Base-by-base conservation (phyloP, 495 filamentous ascomycete genomes). In the Penicillium subrubescens region DNA sequence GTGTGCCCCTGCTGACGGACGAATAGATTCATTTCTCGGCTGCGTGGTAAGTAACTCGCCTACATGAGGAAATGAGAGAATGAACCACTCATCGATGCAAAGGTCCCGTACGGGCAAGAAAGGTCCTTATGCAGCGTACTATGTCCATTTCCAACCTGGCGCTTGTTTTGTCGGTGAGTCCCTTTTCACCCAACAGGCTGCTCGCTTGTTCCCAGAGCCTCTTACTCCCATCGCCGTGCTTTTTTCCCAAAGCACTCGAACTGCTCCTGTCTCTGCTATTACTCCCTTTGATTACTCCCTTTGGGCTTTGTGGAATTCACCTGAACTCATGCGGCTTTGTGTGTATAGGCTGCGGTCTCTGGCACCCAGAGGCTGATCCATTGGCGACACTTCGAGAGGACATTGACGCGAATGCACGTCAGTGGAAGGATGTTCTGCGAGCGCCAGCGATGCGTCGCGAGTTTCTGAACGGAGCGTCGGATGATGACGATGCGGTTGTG, bases 101-200 rank as follows among this genome's bases (percentile, higher is more conserved):
- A 85, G 85, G 86, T 94, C 90, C 52, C 86, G 92, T 15, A 96
- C 92, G 2, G 92, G 93, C 23, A 83, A 90, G 53, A 95, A 96
- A 71, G 91, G 93, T 10, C 89, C 91, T 37, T 95, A 95, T 72
- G 92, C 92, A 15, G 89, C 86, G 60, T 96, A 97, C 73, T 95
- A 94, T 77, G 77, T 90, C 14, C 88, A 90, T 65, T 79, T 89
- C 57, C 75, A 87, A 62, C 88, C 89, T 21, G 80, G 79, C 27
- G 73, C 79, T 48, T 86, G 84, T 72, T 88, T 88, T 66, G 81
- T 89, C 43, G 87, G 87, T 89, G 78, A 74, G 86, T 83, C 15
- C 39, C 21, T 37, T n/a, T 31, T 35, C 23, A 39, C 55, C 48
- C 60, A 3, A 1, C 21, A 31, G 11, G 2, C n/a, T 25, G 12